Conservation (phyloP, 2,329 filamentous ascomycete species). For the Colletotrichum incanum region DNA sequence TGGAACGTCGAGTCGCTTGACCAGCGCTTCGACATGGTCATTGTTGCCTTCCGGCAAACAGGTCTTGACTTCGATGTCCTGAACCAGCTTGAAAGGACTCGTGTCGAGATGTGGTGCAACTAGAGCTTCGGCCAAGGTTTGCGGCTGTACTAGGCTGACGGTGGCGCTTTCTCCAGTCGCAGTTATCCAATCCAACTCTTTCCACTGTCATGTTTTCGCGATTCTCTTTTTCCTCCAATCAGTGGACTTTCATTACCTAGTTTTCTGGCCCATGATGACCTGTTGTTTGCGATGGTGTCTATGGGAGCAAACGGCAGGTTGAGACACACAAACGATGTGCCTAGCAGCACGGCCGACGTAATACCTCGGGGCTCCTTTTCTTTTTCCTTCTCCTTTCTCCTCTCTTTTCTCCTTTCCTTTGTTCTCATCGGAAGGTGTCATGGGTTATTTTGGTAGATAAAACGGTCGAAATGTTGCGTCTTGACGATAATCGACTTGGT, state of each 20-base stretch:
- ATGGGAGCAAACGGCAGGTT: slow-evolving; percentile 23
- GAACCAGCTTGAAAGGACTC: slow-evolving; percentile 51
- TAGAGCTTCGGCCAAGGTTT: slow-evolving; percentile 30
- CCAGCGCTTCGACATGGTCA: slow-evolving; percentile 58
- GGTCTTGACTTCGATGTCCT: slow-evolving; percentile 60
- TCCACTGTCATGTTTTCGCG: not conserved
- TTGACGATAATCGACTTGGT: slow-evolving; percentile 23
- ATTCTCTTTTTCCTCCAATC: slow-evolving; percentile 13
- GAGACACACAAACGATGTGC: slow-evolving; percentile 7
- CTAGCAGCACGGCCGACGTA: slow-evolving; percentile 8
- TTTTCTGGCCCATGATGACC: not conserved
- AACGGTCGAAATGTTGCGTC: slow-evolving; percentile 32
- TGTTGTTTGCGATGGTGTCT: slow-evolving; percentile 27
- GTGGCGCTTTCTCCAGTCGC: slow-evolving; percentile 18
- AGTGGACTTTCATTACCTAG: not conserved
- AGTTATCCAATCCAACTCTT: slow-evolving; percentile 1
- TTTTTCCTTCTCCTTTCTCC: not conserved
- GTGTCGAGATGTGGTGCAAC: slow-evolving; percentile 59
- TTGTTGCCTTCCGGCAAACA: slow-evolving; percentile 60
- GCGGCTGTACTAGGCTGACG: slow-evolving; percentile 21
- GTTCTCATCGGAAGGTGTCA: slow-evolving; percentile 34
- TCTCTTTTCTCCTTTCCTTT: slow-evolving; percentile 5
- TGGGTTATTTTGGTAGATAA: slow-evolving; percentile 38
- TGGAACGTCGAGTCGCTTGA: slow-evolving; percentile 58
- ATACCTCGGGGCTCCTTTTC: slow-evolving; percentile 18